Percentiles rank a stretch among this genome's conserved stretches.
These are phyloP conservation scores for Mycosphaerella sp. DNA, from an alignment of 2,329 filamentous ascomycete genomes.

Conservation along the genomic window DNA sequence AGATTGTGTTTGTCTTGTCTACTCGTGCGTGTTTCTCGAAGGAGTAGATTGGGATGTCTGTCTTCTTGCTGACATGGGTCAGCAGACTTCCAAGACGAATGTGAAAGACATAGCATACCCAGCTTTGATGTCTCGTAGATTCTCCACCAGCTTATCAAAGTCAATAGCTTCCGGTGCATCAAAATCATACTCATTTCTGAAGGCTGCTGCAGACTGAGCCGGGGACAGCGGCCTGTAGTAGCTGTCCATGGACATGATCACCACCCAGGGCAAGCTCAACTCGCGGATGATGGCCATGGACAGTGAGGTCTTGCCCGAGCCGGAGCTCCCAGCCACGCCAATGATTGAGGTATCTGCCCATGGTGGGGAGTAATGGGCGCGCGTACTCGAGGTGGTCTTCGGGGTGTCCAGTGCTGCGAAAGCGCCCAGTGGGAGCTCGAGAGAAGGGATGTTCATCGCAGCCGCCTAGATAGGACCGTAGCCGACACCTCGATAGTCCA, in stretches of 20 bases:
- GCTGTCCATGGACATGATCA: constrained; percentile 96
- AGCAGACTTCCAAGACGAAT: background rate
- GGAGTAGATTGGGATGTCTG: constrained; percentile 91
- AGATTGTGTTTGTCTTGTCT: constrained; percentile 75
- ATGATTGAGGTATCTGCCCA: constrained; percentile 98
- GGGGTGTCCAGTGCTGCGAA: constrained; percentile 16
- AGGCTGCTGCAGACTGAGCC: constrained; percentile 73
- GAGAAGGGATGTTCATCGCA: constrained; percentile 28
- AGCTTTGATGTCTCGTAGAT: constrained; percentile 75
- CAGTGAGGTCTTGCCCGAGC: constrained; percentile 90
- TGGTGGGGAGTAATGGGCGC: constrained; percentile 78
- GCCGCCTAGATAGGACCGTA: constrained; percentile 25
- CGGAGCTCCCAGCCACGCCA: constrained; percentile 89
- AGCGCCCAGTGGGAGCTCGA: constrained; percentile 25
- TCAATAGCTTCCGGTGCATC: constrained; percentile 92
- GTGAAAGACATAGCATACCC: constrained; percentile 58
- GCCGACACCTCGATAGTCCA: constrained; percentile 26
- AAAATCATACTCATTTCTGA: constrained; percentile 90
- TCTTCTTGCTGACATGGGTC: constrained; percentile 57
- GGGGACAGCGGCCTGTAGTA: constrained; percentile 87
- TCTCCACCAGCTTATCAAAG: constrained; percentile 79
- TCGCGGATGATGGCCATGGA: constrained; percentile 85
- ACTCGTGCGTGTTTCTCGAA: constrained; percentile 84
- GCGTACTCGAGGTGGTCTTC: constrained; percentile 15
- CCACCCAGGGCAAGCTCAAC: constrained; percentile 93